Evolutionary conservation across 2,329 filamentous ascomycete species (phyloP), one percentile per base, ranked within the genome.

Genomic region (Diaporthe citrichinensis): DNA sequence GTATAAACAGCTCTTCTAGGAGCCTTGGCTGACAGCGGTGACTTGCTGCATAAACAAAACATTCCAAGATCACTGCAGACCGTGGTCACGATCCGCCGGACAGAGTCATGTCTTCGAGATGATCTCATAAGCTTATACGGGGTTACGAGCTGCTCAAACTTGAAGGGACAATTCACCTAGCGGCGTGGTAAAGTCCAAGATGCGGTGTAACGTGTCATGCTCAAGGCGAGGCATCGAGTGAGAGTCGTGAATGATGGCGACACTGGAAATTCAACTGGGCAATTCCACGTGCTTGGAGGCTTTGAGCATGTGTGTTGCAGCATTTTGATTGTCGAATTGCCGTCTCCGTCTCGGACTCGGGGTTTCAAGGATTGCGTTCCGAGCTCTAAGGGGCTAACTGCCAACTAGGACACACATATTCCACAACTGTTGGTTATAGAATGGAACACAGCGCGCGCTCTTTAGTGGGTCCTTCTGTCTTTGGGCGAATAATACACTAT

Each of bases 361-460:
- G 39, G 39, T 44, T 44, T 41, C 36, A 28, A 61, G 36, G 36
- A 28, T 44, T 44, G 3, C 58, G 3, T 25, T 28, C 59, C n/a
- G 36, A 20, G 39, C 12, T 15, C 4, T 2, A 6, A 28, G n/a
- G 34, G 5, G 34, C 57, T n/a, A 36, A 23, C 25, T 36, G 14
- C 23, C 41, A 23, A 34, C 7, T 2, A 2, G 17, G 28, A 34
- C 17, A 67, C 20, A 14, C 34, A 34, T 1, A 28, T 34, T 31
- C 25, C 20, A 10, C 25, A 49, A 34, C 28, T 15, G 36, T 36
- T 10, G 9, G 23, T 39, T 53, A 23, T 39, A 14, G 3, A 28
- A n/a, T 41, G 65, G 46, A 55, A 39, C 46, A n/a, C 31, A 69
- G 65, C 65, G 65, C 65, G 65, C 65, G 62, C 65, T 69, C 31